A percentile compares a stretch with the other conserved stretches of the same genome.
Conservation (phyloP, 2,329 filamentous ascomycete species). For the Penicillium paneum region DNA sequence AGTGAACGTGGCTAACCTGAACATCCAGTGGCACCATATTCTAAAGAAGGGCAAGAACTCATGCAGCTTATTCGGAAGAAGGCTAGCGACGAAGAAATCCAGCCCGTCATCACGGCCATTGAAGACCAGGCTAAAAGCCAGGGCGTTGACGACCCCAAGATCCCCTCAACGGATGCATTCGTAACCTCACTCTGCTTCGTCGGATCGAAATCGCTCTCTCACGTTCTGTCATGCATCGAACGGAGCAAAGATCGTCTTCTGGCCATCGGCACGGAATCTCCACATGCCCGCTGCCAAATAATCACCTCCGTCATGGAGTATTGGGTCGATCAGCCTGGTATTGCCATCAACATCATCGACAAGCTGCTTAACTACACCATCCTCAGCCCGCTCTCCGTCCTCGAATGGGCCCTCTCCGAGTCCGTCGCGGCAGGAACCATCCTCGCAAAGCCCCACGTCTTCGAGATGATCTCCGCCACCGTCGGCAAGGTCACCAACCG, state of each 20-base stretch:
- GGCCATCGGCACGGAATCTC: slow-evolving; percentile 70
- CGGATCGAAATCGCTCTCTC: slow-evolving; percentile 91
- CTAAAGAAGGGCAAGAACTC: slow-evolving; percentile 78
- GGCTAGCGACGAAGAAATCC: slow-evolving; percentile 80
- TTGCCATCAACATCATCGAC: slow-evolving; percentile 88
- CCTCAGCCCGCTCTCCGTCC: slow-evolving; percentile 75
- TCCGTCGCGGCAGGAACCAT: slow-evolving; percentile 61
- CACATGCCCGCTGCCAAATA: slow-evolving; percentile 78
- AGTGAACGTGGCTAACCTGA: slow-evolving; percentile 14
- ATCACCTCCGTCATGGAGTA: slow-evolving; percentile 86
- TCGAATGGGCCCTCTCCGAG: slow-evolving; percentile 83
- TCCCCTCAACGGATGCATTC: slow-evolving; percentile 89
- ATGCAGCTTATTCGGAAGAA: slow-evolving; percentile 77
- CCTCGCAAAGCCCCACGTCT: slow-evolving; percentile 72
- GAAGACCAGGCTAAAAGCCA: slow-evolving; percentile 71
- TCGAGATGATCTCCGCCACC: slow-evolving; percentile 85
- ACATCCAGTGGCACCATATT: slow-evolving; percentile 68
- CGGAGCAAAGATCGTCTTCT: slow-evolving; percentile 86
- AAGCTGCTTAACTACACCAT: slow-evolving; percentile 98
- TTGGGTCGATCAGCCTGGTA: slow-evolving; percentile 88
- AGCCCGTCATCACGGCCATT: slow-evolving; percentile 74
- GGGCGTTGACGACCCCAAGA: slow-evolving; percentile 68
- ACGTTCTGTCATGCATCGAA: slow-evolving; percentile 93
- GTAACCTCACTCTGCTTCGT: slow-evolving; percentile 91
- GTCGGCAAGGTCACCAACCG: slow-evolving; percentile 86